Conservation (phyloP, 2,329 filamentous ascomycete species). For the Fusarium cicatricum region DNA sequence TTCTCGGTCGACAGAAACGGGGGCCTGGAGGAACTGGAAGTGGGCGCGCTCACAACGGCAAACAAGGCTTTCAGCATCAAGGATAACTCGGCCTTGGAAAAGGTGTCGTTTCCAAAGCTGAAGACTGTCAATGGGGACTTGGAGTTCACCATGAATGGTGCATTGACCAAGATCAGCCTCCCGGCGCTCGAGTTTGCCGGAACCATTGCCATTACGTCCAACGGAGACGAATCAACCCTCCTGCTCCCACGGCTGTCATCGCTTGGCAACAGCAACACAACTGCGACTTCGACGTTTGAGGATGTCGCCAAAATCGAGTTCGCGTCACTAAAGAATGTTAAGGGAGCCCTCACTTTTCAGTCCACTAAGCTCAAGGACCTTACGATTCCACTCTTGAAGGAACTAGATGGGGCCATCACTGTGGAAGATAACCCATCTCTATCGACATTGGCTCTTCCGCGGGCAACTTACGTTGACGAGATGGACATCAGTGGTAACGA, state of each 20-base stretch:
- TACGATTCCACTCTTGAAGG: constrained; percentile 36
- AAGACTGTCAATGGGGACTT: constrained; percentile 38
- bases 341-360: constrained; percentile 37
- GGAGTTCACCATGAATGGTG: constrained; percentile 36
- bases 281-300: constrained; percentile 35
- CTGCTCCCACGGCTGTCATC: constrained; percentile 34
- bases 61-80: constrained; percentile 37
- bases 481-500: constrained; percentile 36
- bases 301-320: constrained; percentile 33
- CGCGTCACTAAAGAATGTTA: constrained; percentile 35
- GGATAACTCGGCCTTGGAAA: constrained; percentile 32
- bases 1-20: constrained; percentile 39
- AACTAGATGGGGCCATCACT: constrained; percentile 37
- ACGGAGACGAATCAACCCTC: constrained; percentile 28
- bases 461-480: constrained; percentile 33
- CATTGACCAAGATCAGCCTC: constrained; percentile 26
- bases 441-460: constrained; percentile 37
- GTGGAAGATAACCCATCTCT: constrained; percentile 38
- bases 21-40: constrained; percentile 28
- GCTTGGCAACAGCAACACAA: constrained; percentile 38
- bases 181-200: constrained; percentile 37
- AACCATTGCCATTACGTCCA: constrained; percentile 39
- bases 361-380: constrained; percentile 34
- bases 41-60: constrained; percentile 27
- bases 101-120: constrained; percentile 35